Percentiles rank a stretch among this genome's conserved stretches.
These are phyloP conservation scores for Nyssa sinensis DNA, from an alignment of 148 eudicot species.

Conservation along the genomic window DNA sequence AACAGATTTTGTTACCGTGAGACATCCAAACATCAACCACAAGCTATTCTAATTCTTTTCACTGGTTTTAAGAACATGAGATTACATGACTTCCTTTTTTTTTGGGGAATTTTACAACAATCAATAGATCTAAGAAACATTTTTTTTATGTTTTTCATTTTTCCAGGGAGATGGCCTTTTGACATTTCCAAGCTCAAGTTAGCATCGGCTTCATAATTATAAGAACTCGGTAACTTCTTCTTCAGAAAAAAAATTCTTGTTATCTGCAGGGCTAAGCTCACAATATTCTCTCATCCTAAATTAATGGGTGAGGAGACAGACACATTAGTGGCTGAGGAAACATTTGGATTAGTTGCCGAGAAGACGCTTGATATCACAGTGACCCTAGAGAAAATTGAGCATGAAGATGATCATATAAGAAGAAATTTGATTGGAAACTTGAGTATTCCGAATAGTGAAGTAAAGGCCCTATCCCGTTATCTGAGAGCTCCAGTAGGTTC, in stretches of 20 bases:
- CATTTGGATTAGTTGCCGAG: no score
- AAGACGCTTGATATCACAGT: constrained; percentile 6
- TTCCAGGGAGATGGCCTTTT: not conserved
- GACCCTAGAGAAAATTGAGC: constrained; percentile 13
- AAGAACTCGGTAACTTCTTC: not conserved
- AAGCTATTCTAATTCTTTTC: not conserved
- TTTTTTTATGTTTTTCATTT: not conserved
- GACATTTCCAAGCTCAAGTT: not conserved
- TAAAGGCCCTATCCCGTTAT: constrained; percentile 48
- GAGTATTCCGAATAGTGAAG: constrained; percentile 26
- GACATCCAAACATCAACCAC: not conserved
- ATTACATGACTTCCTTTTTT: not conserved
- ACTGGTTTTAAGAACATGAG: not conserved
- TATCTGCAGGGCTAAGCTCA: constrained; percentile 3
- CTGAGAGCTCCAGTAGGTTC: constrained; percentile 57
- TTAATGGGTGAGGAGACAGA: constrained; percentile 9
- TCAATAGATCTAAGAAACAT: no score
- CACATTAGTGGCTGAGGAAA: no score
- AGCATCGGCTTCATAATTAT: not conserved
- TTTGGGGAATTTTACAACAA: not conserved
- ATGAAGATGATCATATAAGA: constrained; percentile 16
- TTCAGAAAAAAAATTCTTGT: not conserved
- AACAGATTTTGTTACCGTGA: not conserved
- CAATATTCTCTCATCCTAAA: not conserved
- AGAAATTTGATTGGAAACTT: constrained; percentile 24